phyloP scores from a whole-genome alignment of 2,329 filamentous ascomycete species.

The Macrophomina pseudophaseolina region DNA sequence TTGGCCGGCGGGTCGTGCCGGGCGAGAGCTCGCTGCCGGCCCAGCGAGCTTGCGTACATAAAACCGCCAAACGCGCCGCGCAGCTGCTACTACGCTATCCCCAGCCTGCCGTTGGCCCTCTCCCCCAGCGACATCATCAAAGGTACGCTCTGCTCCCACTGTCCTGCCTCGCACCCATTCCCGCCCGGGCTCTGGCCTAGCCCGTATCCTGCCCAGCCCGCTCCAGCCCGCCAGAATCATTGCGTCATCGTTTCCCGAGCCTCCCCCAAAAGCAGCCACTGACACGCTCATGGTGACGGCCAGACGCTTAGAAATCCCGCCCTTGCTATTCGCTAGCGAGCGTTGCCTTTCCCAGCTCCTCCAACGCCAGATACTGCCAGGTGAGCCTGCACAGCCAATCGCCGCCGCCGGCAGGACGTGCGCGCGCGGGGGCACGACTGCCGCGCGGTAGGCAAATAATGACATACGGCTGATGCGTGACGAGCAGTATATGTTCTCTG shows the following conservation, averaged over 20 bases:
- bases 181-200: neutral
- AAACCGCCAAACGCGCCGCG: conserved; percentile 1
- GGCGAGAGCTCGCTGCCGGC: neutral
- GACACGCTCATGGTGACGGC: conserved; percentile 6
- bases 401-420: neutral
- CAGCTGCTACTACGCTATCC: neutral
- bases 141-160: too few relatives aligned
- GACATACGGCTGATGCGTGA: neutral
- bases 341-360: neutral
- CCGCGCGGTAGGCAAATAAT: too few relatives aligned
- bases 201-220: conserved; percentile 6
- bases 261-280: neutral
- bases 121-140: neutral
- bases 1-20: conserved; percentile 18
- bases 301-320: conserved; percentile 17
- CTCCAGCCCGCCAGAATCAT: neutral
- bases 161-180: neutral
- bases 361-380: neutral
- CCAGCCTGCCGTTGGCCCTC: conserved; percentile 1
- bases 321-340: conserved; percentile 14
- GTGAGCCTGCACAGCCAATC: conserved; percentile 9
- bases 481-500: conserved; percentile 18
- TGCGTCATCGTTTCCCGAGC: conserved; percentile 14
- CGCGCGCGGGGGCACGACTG: neutral
- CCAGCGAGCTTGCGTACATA: conserved; percentile 18